phyloP scores from a whole-genome alignment of 257 asterid species.

The Linderniella brevidens region DNA sequence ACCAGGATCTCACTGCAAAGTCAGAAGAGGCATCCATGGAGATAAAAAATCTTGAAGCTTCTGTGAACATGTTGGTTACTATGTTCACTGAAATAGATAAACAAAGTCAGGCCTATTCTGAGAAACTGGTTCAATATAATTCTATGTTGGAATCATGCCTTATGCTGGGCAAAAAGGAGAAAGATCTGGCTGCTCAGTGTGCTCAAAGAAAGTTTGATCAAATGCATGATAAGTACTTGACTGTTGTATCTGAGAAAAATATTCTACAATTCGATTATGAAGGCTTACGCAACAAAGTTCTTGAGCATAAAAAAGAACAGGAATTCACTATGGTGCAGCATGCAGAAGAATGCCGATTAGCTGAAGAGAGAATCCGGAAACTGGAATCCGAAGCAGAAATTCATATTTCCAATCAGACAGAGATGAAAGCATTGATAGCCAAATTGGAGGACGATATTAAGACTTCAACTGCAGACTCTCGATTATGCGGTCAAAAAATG shows the following conservation, averaged over 20 bases:
- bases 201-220: constrained; percentile 53
- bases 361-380: constrained; percentile 56
- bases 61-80: constrained; percentile 41
- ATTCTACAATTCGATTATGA: constrained; percentile 37
- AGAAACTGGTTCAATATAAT: constrained; percentile 49
- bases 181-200: constrained; percentile 37
- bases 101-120: constrained; percentile 49
- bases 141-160: constrained; percentile 47
- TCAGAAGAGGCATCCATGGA: constrained; percentile 45
- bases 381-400: constrained; percentile 53
- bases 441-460: constrained; percentile 42
- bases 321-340: constrained; percentile 82
- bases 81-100: constrained; percentile 55
- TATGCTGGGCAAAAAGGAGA: constrained; percentile 54
- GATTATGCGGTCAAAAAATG: constrained; percentile 50
- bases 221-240: constrained; percentile 28
- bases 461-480: constrained; percentile 41
- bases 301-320: constrained; percentile 77
- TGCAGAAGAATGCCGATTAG: constrained; percentile 76
- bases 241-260: constrained; percentile 48
- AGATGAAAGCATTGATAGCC: constrained; percentile 43
- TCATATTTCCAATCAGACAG: constrained; percentile 46
- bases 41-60: constrained; percentile 48
- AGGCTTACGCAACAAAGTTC: constrained; percentile 43
- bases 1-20: constrained; percentile 28